Conservation (phyloP, 768 basidiomycete species). For the Termitomyces sp. region DNA sequence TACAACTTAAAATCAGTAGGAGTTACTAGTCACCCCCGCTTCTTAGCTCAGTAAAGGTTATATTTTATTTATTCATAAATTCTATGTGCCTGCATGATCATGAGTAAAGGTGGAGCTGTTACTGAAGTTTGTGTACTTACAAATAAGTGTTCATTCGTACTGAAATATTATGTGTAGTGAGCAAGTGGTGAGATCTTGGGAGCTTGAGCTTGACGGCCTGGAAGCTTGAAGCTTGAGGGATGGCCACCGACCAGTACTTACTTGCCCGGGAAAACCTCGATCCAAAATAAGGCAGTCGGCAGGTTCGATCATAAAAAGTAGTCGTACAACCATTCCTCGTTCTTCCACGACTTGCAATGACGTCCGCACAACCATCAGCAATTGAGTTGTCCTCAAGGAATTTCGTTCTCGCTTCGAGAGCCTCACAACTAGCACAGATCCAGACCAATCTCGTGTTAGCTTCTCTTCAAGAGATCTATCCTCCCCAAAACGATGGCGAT, state of each 20-base stretch:
- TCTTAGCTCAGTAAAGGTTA: no score
- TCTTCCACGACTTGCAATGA: constrained; percentile 5
- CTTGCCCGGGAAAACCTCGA: background rate
- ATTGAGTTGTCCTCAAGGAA: constrained; percentile 32
- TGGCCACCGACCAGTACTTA: no score
- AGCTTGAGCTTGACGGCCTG: no score
- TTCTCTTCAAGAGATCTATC: constrained; percentile 53
- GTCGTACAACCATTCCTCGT: background rate
- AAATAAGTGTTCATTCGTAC: background rate
- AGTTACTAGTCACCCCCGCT: no score
- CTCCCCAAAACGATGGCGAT: constrained; percentile 25
- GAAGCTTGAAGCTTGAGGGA: no score
- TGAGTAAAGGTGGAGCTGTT: background rate
- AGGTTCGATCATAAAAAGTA: background rate
- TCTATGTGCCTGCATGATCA: no score
- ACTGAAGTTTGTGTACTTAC: background rate
- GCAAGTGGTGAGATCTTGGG: no score
- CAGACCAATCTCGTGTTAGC: constrained; percentile 82
- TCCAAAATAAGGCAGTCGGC: background rate
- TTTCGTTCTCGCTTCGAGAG: constrained; percentile 79
- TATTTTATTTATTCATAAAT: no score
- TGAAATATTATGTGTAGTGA: background rate
- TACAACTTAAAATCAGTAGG: no score
- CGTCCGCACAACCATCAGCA: constrained; percentile 5
- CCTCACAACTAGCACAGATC: constrained; percentile 82